A percentile compares a stretch with the other conserved stretches of the same genome.
phyloP scores from a whole-genome alignment of 192 early-diverging fungal genomes.

The Podochytrium sp. region DNA sequence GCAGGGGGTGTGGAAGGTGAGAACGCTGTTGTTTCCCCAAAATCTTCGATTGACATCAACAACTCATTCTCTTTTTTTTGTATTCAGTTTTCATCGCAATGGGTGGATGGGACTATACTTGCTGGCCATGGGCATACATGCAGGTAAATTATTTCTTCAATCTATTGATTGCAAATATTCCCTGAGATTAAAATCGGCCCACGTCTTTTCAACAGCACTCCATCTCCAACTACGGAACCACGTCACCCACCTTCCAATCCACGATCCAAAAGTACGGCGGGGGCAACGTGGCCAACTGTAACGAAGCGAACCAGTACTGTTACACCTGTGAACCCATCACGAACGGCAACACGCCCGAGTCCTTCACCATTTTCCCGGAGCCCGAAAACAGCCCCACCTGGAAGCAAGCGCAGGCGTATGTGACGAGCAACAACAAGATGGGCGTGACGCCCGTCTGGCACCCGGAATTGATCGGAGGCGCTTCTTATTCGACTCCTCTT shows the following conservation, averaged over 20 bases:
- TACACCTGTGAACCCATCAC: slow-evolving; percentile 12
- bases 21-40: no score
- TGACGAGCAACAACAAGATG: slow-evolving; percentile 12
- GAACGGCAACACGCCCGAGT: slow-evolving; percentile 13
- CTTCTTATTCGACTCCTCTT: background rate
- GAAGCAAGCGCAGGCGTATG: slow-evolving; percentile 20
- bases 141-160: background rate
- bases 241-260: slow-evolving; percentile 13
- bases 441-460: slow-evolving; percentile 2
- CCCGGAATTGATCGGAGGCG: slow-evolving; percentile 11
- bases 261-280: slow-evolving; percentile 17
- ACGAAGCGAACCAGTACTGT: slow-evolving; percentile 12
- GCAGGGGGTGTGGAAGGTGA: slow-evolving; percentile 16
- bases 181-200: background rate
- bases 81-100: slow-evolving; percentile 25
- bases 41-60: no score
- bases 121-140: slow-evolving; percentile 12
- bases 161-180: background rate
- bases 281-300: slow-evolving; percentile 4
- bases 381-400: slow-evolving; percentile 17
- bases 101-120: slow-evolving; percentile 27
- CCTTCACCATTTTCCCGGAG: slow-evolving; percentile 21
- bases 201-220: background rate
- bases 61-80: no score
- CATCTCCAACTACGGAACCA: slow-evolving; percentile 20